Evolutionary conservation across 345 rosid genomes (phyloP), one percentile per base, ranked within the genome.

Genomic region (Populus simonii): DNA sequence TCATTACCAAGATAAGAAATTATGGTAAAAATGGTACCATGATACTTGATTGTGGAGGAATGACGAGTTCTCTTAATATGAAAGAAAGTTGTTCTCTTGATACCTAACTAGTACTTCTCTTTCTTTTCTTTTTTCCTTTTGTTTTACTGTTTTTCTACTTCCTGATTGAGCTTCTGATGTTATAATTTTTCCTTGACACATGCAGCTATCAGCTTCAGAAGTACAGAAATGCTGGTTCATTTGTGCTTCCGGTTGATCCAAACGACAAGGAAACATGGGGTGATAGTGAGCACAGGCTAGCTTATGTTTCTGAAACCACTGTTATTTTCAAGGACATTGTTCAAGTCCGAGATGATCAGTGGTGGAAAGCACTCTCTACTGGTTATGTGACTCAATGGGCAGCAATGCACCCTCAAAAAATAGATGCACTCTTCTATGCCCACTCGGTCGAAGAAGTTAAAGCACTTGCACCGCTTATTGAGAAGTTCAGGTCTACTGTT

Each of bases 331-430:
- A 92, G 74, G 97, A 93, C 87, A 77, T 89, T 62, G 97, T 96
- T 22, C 96, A 93, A 80, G 97, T 96, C 27, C 83, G 99, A 53
- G 98, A 96, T 65, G 94, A 96, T 53, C 99, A 96, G 70, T 96
- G 99, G 99, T 96, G 99, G 99, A 92, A 80, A 76, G 97, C 97
- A 33, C 84, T 96, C 41, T 86, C 97, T 0, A 87, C 93, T 0
- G 99, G 99, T 41, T 96, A 96, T 75, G 74, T 93, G 20, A 96
- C 99, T 23, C 99, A 90, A 41, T 96, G 99, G 99, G 98, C 99
- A 70, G 93, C 92, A 7, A 96, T 96, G 98, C 17, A 96, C 81
- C 93, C 98, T 82, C 98, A 96, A 76, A 94, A 92, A 86, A 87
- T 92, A 0, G 99, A 96, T 68, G 99, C 98, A 36, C 84, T 96